These are phyloP conservation scores for Thuidium tamariscinum DNA, from an alignment of 225 moss, liverwort and hornwort species.

Conservation along the genomic window DNA sequence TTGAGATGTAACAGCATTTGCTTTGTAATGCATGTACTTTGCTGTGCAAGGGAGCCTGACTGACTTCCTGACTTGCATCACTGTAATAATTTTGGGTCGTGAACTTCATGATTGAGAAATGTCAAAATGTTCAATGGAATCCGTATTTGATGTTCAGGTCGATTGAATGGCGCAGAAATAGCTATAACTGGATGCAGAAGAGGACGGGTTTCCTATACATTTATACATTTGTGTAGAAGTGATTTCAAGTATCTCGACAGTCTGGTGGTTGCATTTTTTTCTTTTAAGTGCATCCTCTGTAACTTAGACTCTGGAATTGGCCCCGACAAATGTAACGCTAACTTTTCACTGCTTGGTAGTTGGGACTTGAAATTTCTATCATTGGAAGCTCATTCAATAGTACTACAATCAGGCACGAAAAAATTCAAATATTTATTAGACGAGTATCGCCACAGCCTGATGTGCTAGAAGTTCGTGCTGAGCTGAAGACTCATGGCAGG, in stretches of 20 bases:
- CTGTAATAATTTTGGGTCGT: neutral
- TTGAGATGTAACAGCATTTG: neutral
- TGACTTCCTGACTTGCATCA: neutral
- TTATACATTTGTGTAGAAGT: neutral
- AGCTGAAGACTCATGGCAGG: neutral
- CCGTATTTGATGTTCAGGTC: neutral
- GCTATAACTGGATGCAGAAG: neutral
- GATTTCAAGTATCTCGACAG: neutral
- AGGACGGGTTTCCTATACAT: too few species aligned
- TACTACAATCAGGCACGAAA: neutral
- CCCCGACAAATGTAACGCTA: rapidly evolving
- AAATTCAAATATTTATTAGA: too few species aligned
- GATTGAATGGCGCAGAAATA: neutral
- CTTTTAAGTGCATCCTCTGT: neutral
- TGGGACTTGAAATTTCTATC: too few species aligned
- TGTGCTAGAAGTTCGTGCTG: neutral
- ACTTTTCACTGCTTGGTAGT: neutral
- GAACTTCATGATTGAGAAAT: neutral
- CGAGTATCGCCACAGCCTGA: neutral
- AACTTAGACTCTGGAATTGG: neutral
- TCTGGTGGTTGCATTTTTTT: neutral
- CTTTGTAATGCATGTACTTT: neutral
- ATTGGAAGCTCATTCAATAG: neutral
- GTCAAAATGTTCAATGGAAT: neutral
- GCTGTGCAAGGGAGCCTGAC: neutral